Conservation (phyloP, 2,329 filamentous ascomycete species). For the Coniochaeta sp. region DNA sequence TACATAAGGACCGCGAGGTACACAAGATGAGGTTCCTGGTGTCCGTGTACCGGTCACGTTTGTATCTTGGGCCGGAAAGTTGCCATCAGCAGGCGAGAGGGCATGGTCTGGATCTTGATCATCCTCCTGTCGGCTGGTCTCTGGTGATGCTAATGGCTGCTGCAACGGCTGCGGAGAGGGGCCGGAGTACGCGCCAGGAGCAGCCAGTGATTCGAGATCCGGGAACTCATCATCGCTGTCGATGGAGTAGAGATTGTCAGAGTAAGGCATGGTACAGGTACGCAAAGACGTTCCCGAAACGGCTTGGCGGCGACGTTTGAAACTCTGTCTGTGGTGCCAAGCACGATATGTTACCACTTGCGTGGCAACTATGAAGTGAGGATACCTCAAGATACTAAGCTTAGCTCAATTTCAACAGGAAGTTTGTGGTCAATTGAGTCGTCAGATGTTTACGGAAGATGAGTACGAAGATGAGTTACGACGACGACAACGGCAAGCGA, state of each 20-base stretch:
- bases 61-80: constrained; percentile 25
- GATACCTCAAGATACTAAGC: constrained; percentile 1
- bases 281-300: neutral
- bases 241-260: constrained; percentile 37
- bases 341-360: constrained; percentile 1
- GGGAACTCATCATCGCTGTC: constrained; percentile 22
- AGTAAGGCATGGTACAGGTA: constrained; percentile 35
- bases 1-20: constrained; percentile 36
- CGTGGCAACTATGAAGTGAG: neutral
- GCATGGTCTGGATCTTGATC: constrained; percentile 16
- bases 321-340: constrained; percentile 8
- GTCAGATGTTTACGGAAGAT: too few species aligned
- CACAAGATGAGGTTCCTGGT: constrained; percentile 19
- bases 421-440: neutral
- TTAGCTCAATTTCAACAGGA: neutral
- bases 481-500: neutral
- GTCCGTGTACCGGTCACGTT: constrained; percentile 7
- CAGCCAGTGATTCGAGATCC: constrained; percentile 14
- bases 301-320: constrained; percentile 4
- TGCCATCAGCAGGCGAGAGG: constrained; percentile 44
- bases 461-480: constrained; percentile 1
- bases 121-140: neutral
- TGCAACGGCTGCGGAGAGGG: neutral
- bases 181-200: constrained; percentile 1
- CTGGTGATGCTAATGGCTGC: neutral